Evolutionary conservation across 2,329 filamentous ascomycete species (phyloP).

Genomic region (Aspergillus quadrilineatus): DNA sequence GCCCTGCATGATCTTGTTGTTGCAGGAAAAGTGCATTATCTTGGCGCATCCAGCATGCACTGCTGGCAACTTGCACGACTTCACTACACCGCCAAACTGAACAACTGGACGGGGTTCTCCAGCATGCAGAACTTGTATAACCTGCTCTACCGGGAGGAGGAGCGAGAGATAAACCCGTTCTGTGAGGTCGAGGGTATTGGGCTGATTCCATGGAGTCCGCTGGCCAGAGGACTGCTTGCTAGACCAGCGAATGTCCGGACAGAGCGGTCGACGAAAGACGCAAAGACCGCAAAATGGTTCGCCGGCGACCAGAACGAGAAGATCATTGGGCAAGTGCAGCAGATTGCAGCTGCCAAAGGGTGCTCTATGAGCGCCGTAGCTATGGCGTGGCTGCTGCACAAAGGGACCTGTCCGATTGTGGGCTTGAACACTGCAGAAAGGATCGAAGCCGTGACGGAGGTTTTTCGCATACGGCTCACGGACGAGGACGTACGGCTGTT

Average conservation of each 20-base stretch:
- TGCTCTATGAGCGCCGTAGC: slow-evolving; percentile 26
- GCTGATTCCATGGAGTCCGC: slow-evolving; percentile 26
- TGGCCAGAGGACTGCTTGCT: slow-evolving; percentile 32
- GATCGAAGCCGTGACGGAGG: slow-evolving; percentile 15
- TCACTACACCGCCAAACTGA: slow-evolving; percentile 55
- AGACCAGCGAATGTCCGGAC: slow-evolving; percentile 22
- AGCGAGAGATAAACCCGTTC: slow-evolving; percentile 26
- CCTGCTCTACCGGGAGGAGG: slow-evolving; percentile 25
- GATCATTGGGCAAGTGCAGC: slow-evolving; percentile 20
- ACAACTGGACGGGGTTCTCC: slow-evolving; percentile 60
- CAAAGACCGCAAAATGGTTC: slow-evolving; percentile 5
- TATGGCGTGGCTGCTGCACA: slow-evolving; percentile 25
- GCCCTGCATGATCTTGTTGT: slow-evolving; percentile 59
- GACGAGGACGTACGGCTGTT: not conserved
- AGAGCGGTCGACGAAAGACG: not conserved
- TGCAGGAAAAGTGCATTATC: slow-evolving; percentile 57
- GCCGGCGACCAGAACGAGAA: not conserved
- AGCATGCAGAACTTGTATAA: slow-evolving; percentile 51
- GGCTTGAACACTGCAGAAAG: slow-evolving; percentile 25
- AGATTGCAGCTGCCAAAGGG: slow-evolving; percentile 16
- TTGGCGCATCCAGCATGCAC: slow-evolving; percentile 39
- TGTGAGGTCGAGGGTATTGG: slow-evolving; percentile 22
- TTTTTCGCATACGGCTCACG: not conserved
- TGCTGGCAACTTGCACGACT: slow-evolving; percentile 34
- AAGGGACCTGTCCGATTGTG: slow-evolving; percentile 25